These are phyloP conservation scores for Ensete ventricosum DNA, from an alignment of 176 grass and related monocot species.

Conservation along the genomic window DNA sequence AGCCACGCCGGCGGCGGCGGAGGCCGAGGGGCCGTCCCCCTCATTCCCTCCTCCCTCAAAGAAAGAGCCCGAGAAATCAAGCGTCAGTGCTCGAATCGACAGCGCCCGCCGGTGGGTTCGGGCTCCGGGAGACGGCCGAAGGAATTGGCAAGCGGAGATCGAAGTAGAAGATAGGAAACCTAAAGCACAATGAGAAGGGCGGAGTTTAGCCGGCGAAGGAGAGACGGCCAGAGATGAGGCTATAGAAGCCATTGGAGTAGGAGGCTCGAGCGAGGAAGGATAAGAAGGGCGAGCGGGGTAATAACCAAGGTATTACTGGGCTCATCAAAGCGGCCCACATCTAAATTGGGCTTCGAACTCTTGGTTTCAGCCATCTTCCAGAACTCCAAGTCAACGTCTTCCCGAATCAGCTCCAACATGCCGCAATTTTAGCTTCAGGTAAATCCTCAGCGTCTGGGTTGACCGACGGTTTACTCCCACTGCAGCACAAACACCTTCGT, in stretches of 20 bases:
- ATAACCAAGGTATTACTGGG: background rate
- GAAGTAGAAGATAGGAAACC: background rate
- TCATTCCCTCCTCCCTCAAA: constrained; percentile 27
- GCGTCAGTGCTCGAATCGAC: constrained; percentile 1
- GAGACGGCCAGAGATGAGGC: background rate
- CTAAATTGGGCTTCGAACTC: too few relatives aligned
- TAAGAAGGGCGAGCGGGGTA: background rate
- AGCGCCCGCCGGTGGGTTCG: background rate
- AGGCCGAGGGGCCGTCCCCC: constrained; percentile 12
- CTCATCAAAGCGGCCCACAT: too few relatives aligned
- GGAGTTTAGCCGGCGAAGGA: background rate
- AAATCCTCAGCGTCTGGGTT: too few relatives aligned
- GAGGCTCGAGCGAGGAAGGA: background rate
- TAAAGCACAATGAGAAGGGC: background rate
- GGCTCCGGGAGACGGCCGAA: background rate
- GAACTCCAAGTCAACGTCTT: too few relatives aligned
- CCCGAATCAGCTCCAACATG: too few relatives aligned
- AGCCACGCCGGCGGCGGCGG: constrained; percentile 28
- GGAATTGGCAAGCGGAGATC: background rate
- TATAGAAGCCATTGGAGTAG: background rate
- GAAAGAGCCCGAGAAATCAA: constrained; percentile 19
- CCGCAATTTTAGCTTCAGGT: too few relatives aligned
- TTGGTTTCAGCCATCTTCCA: too few relatives aligned
- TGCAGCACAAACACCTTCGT: too few relatives aligned
- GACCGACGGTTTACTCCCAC: too few relatives aligned